phyloP scores from a whole-genome alignment of 2,329 filamentous ascomycete species.

The Dothideomycetes sp. region DNA sequence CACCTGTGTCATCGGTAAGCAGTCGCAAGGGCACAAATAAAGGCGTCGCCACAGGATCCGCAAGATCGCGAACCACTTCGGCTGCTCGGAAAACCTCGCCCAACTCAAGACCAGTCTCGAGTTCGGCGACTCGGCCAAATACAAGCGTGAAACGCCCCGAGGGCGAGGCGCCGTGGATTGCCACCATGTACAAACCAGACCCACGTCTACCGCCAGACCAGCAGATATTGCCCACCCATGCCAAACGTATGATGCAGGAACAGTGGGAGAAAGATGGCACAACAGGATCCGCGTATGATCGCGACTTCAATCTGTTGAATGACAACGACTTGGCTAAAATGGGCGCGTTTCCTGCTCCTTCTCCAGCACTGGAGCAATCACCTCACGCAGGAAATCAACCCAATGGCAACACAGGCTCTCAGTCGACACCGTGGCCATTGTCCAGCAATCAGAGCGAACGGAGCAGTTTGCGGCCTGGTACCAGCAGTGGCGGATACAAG shows the following conservation, averaged over 20 bases:
- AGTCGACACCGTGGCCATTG: slow-evolving; percentile 16
- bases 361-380: slow-evolving; percentile 1
- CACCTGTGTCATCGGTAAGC: not conserved
- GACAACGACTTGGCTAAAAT: slow-evolving; percentile 41
- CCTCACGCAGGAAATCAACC: too few relatives aligned
- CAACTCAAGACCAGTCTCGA: slow-evolving; percentile 14
- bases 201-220: slow-evolving; percentile 88
- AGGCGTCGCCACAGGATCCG: too few relatives aligned
- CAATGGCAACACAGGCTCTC: too few relatives aligned
- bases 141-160: slow-evolving; percentile 56
- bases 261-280: slow-evolving; percentile 91
- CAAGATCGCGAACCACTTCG: slow-evolving; percentile 16
- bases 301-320: slow-evolving; percentile 74
- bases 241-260: slow-evolving; percentile 81
- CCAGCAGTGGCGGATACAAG: slow-evolving; percentile 35
- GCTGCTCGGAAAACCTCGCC: slow-evolving; percentile 16
- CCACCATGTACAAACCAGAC: slow-evolving; percentile 90
- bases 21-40: slow-evolving; percentile 2
- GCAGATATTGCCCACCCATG: slow-evolving; percentile 89
- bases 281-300: slow-evolving; percentile 75
- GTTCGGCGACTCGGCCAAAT: slow-evolving; percentile 20
- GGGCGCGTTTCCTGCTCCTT: slow-evolving; percentile 19
- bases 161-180: slow-evolving; percentile 91
- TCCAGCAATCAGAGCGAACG: slow-evolving; percentile 16
- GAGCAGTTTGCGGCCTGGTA: slow-evolving; percentile 18